phyloP scores from a whole-genome alignment of 306 rosid species.

The Gynostemma pentaphyllum region DNA sequence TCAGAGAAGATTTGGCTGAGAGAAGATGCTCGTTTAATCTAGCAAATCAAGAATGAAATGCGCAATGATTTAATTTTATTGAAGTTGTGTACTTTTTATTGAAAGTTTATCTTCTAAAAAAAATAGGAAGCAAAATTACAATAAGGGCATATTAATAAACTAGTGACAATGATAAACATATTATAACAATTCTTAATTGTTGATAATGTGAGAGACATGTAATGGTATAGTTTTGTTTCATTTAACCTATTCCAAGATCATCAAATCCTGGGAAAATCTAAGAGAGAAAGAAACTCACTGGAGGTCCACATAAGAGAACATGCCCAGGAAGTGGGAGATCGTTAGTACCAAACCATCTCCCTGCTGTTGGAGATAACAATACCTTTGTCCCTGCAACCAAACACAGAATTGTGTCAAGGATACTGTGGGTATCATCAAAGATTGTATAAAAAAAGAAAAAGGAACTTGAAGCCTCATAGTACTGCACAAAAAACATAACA shows the following conservation, averaged over 20 bases:
- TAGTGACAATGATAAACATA: too few relatives aligned
- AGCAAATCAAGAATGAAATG: too few relatives aligned
- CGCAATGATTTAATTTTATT: too few relatives aligned
- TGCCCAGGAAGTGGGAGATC: conserved; percentile 82
- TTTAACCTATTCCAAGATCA: conserved; percentile 1
- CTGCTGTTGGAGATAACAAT: conserved; percentile 60
- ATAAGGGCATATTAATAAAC: too few relatives aligned
- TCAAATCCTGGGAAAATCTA: not conserved
- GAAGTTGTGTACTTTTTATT: too few relatives aligned
- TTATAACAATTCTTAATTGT: too few relatives aligned
- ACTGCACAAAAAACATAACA: not conserved
- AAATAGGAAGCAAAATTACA: too few relatives aligned
- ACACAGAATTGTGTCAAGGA: not conserved
- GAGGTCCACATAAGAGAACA: conserved; percentile 72
- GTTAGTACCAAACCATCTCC: conserved; percentile 64
- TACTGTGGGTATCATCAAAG: not conserved
- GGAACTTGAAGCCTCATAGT: not conserved
- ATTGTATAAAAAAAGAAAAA: not conserved
- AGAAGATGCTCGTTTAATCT: too few relatives aligned
- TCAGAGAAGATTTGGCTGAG: too few relatives aligned
- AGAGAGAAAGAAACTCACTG: conserved; percentile 49
- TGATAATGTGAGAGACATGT: too few relatives aligned
- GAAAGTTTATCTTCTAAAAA: too few relatives aligned
- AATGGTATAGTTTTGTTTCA: too few relatives aligned
- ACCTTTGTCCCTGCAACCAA: conserved; percentile 53